A percentile compares a stretch with the other conserved stretches of the same genome.
These are phyloP conservation scores for Triticum timopheevii DNA, from an alignment of 176 grass and related monocot genomes.

Conservation along the genomic window DNA sequence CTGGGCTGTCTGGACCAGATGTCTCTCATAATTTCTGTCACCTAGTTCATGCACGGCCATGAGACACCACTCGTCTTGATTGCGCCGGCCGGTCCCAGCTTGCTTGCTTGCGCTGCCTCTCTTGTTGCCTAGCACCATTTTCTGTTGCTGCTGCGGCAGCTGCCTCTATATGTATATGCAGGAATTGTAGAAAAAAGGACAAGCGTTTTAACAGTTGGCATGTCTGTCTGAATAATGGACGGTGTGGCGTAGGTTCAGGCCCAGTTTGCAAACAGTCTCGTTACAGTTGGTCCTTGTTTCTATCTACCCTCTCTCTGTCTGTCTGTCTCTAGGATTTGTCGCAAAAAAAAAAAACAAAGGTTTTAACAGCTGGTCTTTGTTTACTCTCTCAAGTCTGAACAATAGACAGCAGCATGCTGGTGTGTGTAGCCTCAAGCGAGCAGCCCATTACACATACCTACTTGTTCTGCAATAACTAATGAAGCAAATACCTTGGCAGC, in stretches of 20 bases:
- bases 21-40: constrained; percentile 7
- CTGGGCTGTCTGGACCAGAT: constrained; percentile 13
- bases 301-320: too few relatives aligned
- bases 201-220: too few relatives aligned
- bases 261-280: too few relatives aligned
- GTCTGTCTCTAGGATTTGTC: too few relatives aligned
- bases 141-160: neutral
- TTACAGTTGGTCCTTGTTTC: too few relatives aligned
- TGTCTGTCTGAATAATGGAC: too few relatives aligned
- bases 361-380: neutral
- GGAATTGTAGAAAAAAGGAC: neutral
- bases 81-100: constrained; percentile 20
- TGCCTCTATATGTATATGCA: neutral
- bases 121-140: neutral
- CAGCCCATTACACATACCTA: neutral
- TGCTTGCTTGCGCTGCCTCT: neutral
- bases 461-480: neutral
- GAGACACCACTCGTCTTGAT: neutral
- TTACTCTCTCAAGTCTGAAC: neutral
- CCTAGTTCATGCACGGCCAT: neutral
- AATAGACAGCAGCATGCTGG: neutral
- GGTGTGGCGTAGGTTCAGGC: too few relatives aligned
- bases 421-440: too few relatives aligned
- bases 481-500: too few relatives aligned
- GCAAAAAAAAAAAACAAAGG: too few relatives aligned